Conservation (phyloP, 805 yeast genomes). For the Nakazawaea ambrosiae region DNA sequence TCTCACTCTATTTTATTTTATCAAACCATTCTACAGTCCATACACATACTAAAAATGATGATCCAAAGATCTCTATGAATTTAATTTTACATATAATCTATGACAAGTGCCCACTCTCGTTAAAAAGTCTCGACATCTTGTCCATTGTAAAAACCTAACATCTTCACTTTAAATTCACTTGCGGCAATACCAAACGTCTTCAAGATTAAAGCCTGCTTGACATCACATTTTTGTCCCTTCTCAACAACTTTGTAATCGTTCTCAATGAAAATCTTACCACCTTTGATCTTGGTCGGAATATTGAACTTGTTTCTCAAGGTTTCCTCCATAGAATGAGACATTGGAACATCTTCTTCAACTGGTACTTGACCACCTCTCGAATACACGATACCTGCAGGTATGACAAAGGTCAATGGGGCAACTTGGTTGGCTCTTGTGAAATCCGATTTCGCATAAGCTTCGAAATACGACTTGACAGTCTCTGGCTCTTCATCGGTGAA, state of each 20-base stretch:
- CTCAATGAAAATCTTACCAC: constrained; percentile 77
- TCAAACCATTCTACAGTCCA: no score
- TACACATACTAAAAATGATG: background rate
- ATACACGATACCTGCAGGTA: constrained; percentile 88
- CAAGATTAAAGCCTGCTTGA: constrained; percentile 83
- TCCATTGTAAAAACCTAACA: constrained; percentile 71
- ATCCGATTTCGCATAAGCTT: constrained; percentile 69
- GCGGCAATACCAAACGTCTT: constrained; percentile 96
- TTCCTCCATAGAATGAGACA: constrained; percentile 93
- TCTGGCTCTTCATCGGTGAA: constrained; percentile 86
- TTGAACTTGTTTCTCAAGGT: constrained; percentile 84
- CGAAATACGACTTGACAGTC: constrained; percentile 86
- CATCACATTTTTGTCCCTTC: constrained; percentile 76
- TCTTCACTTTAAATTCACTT: constrained; percentile 77
- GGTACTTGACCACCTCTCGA: constrained; percentile 94
- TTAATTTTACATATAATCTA: no score
- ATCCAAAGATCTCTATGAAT: no score
- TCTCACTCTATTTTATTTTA: no score
- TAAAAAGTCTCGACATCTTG: constrained; percentile 29
- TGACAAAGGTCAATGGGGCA: constrained; percentile 74
- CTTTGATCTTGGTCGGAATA: constrained; percentile 83
- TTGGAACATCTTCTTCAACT: constrained; percentile 88
- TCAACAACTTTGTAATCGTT: constrained; percentile 76
- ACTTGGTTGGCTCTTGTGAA: constrained; percentile 84
- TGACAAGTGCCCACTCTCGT: no score